These are phyloP conservation scores for Apiospora pterosperma DNA, from an alignment of 2,329 filamentous ascomycete genomes.

Conservation along the genomic window DNA sequence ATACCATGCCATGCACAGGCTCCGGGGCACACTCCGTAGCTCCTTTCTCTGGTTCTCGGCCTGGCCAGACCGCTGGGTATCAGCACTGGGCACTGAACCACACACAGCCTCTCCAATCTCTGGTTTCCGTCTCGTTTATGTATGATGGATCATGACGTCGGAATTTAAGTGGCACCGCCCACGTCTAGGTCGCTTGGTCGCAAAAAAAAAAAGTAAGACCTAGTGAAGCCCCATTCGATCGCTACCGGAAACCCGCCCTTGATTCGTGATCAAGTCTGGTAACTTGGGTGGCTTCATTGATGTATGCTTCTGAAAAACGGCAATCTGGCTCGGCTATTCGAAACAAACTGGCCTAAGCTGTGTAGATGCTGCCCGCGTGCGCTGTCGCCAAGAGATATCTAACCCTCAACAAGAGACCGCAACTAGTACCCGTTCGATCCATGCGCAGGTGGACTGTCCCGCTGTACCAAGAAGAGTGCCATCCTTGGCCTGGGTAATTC, in stretches of 20 bases:
- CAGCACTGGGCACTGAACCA: not conserved
- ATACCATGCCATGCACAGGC: not conserved
- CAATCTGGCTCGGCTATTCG: not conserved
- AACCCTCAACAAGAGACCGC: not conserved
- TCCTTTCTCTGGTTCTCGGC: not conserved
- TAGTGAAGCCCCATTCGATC: slow-evolving; percentile 1
- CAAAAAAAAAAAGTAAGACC: not conserved
- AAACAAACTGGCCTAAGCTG: not conserved
- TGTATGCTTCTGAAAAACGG: not conserved
- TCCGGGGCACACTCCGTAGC: not conserved
- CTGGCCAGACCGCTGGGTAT: not conserved
- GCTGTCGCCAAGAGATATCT: not conserved
- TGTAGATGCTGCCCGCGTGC: not conserved
- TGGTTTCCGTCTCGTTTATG: not conserved
- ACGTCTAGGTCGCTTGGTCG: not conserved
- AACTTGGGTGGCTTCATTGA: not conserved
- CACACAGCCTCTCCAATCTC: not conserved
- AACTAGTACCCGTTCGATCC: not conserved
- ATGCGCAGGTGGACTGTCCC: not conserved
- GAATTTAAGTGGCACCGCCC: not conserved
- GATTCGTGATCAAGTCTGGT: not conserved
- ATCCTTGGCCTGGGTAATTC: not conserved
- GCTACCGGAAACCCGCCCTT: not conserved
- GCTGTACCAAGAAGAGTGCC: not conserved
- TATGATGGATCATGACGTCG: not conserved